Base-by-base conservation (phyloP, 345 rosid genomes). In the Linum usitatissimum region DNA sequence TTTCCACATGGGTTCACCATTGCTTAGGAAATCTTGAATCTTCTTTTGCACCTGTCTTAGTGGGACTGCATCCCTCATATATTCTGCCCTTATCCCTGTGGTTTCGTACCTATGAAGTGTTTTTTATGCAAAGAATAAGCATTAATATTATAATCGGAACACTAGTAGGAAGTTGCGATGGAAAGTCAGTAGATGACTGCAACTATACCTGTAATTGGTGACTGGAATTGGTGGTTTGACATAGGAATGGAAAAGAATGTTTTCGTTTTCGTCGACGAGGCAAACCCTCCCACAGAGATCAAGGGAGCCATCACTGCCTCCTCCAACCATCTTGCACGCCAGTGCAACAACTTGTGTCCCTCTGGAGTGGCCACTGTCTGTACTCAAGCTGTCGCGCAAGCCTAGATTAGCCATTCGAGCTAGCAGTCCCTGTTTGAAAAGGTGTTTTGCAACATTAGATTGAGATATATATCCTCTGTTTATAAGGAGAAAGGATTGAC, bases 281-380 rank as follows among this genome's bases (percentile, higher is more conserved):
- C 95, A 89, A 62, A 89, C 87, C 74, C 88, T 81, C 1, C 86
- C 96, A 53, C 95, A 89, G 42, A 87, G 62, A 55, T 89, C 95
- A 9, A 87, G 68, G 9, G 95, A 83, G 55, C 98, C 95, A 60
- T 87, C 98, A 61, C 86, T 89, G 68, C 95, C 93, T 59, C 94
- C 98, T 51, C 98, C 96, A 60, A 89, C 90, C 91, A 86, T 87
- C 73, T 92, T 89, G 80, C 95, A 89, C 66, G 90, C 87, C 12
- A 92, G 73, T 65, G 95, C 83, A 53, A 89, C 95, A 9, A 79
- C 80, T 64, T 77, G 77, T 3, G 83, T 70, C 14, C 86, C 84
- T 68, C 91, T 71, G 2, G 70, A 55, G 6, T 64, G 66, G 2
- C 75, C 80, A 62, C 62, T 73, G 62, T 88, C 98, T 13, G 70